phyloP scores from a whole-genome alignment of 83 land plant genomes.

The Picea engelmannii region DNA sequence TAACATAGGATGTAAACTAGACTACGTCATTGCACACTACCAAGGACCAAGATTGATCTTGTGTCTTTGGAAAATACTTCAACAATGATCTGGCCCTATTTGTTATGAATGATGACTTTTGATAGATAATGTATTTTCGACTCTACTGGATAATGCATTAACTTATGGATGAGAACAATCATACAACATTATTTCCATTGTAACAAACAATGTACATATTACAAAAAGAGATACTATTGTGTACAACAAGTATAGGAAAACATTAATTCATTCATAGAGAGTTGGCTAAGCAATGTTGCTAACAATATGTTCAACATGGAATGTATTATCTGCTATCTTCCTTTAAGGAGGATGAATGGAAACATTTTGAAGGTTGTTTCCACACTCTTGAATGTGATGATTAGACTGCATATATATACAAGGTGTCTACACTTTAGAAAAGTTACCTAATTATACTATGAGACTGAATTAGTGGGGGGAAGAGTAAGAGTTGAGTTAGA shows the following conservation, averaged over 20 bases:
- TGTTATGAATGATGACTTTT: conserved; percentile 35
- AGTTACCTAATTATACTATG: too few relatives aligned
- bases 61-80: conserved; percentile 80
- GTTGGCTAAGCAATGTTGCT: not conserved
- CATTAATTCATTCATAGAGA: conserved; percentile 5
- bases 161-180: not conserved
- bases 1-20: conserved; percentile 64
- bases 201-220: conserved; percentile 7
- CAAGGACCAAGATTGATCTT: conserved; percentile 78
- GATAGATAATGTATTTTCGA: not conserved
- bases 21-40: conserved; percentile 82
- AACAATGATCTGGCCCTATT: conserved; percentile 32
- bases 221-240: not conserved
- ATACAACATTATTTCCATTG: not conserved
- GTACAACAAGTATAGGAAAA: conserved; percentile 1
- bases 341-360: too few relatives aligned
- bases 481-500: too few relatives aligned
- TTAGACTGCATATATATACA: too few relatives aligned
- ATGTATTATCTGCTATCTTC: too few relatives aligned
- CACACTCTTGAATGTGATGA: too few relatives aligned
- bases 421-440: too few relatives aligned
- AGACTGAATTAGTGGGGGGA: too few relatives aligned
- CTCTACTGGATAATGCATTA: not conserved
- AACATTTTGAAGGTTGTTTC: too few relatives aligned
- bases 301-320: not conserved